Conservation (phyloP, 164 flowering plant species). For the Nelumbo lutea region DNA sequence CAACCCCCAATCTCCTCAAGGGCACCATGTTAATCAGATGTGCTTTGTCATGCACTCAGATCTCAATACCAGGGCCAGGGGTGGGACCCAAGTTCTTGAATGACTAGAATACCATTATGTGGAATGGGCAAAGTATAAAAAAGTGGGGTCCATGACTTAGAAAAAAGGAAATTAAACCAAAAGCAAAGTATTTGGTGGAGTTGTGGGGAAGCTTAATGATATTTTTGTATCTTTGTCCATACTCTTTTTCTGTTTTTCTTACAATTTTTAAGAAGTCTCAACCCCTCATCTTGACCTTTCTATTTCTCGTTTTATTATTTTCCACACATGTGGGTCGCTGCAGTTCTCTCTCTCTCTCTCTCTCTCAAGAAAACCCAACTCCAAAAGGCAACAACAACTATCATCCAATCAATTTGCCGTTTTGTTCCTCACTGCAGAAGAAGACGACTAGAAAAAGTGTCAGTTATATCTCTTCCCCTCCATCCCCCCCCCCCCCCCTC, state of each 20-base stretch:
- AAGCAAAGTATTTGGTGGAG: constrained; percentile 11
- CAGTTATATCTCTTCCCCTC: background rate
- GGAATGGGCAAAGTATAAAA: too few species aligned
- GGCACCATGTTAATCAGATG: too few species aligned
- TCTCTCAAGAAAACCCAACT: constrained; percentile 19
- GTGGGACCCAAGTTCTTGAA: too few species aligned
- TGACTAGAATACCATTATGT: too few species aligned
- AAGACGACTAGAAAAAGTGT: constrained; percentile 1
- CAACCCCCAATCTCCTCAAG: too few species aligned
- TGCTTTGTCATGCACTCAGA: too few species aligned
- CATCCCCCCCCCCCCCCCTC: too few species aligned
- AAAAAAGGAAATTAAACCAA: background rate
- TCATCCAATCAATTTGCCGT: background rate
- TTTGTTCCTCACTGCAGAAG: background rate
- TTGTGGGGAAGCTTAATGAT: constrained; percentile 6
- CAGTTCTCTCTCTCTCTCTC: constrained; percentile 7
- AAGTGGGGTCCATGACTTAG: too few species aligned
- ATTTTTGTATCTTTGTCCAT: background rate
- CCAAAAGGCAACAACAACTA: constrained; percentile 1
- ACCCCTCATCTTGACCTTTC: background rate
- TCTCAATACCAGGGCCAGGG: too few species aligned
- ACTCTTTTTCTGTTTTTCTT: background rate
- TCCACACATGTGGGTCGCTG: background rate
- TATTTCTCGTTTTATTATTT: background rate
- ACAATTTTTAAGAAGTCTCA: background rate